phyloP scores from a whole-genome alignment of 768 basidiomycete species.

The Rhodotorula graminis region DNA sequence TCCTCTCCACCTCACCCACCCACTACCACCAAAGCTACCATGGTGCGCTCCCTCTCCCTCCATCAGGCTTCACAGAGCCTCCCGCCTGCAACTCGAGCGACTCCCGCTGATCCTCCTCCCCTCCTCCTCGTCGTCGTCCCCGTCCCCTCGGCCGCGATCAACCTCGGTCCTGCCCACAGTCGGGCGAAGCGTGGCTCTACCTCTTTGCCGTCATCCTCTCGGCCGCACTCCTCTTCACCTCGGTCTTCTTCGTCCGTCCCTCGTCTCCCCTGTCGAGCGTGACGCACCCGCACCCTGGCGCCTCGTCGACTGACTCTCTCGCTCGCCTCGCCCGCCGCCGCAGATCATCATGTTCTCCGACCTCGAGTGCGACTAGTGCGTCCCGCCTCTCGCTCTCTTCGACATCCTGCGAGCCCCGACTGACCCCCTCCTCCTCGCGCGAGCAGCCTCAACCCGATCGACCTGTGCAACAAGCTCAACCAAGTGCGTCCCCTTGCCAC shows the following conservation, averaged over 20 bases:
- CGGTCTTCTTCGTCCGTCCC: constrained; percentile 93
- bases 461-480: constrained; percentile 98
- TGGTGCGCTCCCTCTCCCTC: background rate
- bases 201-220: constrained; percentile 93
- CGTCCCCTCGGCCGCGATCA: background rate
- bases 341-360: constrained; percentile 99
- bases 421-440: background rate
- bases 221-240: constrained; percentile 90
- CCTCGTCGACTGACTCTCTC: background rate
- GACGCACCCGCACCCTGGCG: background rate
- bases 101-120: background rate
- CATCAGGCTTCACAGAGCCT: background rate
- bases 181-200: constrained; percentile 66
- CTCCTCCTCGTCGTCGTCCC: background rate
- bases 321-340: background rate
- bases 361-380: constrained; percentile 69
- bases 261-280: background rate
- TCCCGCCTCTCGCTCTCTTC: too few relatives aligned
- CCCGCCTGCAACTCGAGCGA: background rate
- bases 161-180: background rate
- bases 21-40: background rate
- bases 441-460: constrained; percentile 96
- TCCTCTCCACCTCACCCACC: too few relatives aligned
- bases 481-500: constrained; percentile 64
- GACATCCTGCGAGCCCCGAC: background rate